Base-by-base conservation (phyloP, 352 stramenopile genomes). In the Globisporangium okanoganense region DNA sequence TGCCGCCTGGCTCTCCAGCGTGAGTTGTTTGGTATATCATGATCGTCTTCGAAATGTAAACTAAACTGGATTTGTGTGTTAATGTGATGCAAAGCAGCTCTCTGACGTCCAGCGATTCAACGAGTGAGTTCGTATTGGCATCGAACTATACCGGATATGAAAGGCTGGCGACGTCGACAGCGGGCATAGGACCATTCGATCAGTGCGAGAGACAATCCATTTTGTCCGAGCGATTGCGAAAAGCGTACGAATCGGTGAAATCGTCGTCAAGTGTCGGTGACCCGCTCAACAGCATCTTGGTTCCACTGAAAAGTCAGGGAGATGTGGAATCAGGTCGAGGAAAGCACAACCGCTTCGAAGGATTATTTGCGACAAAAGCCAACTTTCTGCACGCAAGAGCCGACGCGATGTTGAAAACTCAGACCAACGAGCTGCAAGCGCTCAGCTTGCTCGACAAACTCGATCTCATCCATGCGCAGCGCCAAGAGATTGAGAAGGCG, bases 211-310 rank as follows among this genome's bases (percentile, higher is more conserved):
- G 69, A 18, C 70, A 79, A 6, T 58, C 66, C 16, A 40, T 69
- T 0, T 53, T 87, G 14, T 78, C 77, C 4, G 65, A 75, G 41
- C 66, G 76, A 24, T 51, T 90, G 22, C 74, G 67, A 2, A 79
- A 75, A 51, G 74, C 76, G 5, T 90, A 87, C 29, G 69, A 87
- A 16, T 66, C 71, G 0, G 77, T 73, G 10, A 90, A 90, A 69
- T 74, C 61, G 5, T 59, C 69, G 9, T 61, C 68, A 18, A 44
- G n/a, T 16, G 9, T 33, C 10, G 27, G 41, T 16, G 38, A 41
- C 3, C 43, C 56, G 12, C n/a, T 43, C 58, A 43, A 22, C 13
- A 64, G 31, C 9, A 38, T 22, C 27, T 7, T 50, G 22, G 22
- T 31, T 10, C 20, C 35, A 7, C 48, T 25, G 38, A 29, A 47